Evolutionary conservation across 345 rosid genomes (phyloP), one percentile per base, ranked within the genome.

Genomic region (Nephelium lappaceum): DNA sequence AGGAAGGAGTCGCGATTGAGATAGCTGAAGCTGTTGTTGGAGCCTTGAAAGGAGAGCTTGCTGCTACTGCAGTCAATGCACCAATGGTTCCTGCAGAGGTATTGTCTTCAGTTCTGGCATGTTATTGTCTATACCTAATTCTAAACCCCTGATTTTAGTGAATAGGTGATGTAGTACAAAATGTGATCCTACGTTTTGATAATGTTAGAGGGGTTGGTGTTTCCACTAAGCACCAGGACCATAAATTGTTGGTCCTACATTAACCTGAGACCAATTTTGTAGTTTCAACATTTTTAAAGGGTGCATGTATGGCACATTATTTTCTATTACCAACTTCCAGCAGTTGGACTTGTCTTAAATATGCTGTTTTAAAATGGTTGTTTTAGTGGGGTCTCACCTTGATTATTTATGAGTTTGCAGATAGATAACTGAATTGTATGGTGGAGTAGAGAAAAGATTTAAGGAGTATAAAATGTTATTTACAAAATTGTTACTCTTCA

Each of bases 51-150:
- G 98, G 98, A 42, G 95, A 94, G 87, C 94, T 94, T 74, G 98
- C 98, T 72, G 88, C 97, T 36, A 92, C 98, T 79, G 98, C 97
- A 16, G 97, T 93, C 82, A 93, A 93, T 85, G 98, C 98, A 25
- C 95, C 98, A 6, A 92, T 93, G 98, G 97, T 93, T 79, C 92
- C 98, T 78, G 97, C 98, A 62, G 94, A 93, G 94, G 97, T 89
- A 86, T 81, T 42, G 62, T 23, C 5, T 16, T 4, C 15, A 25
- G 62, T 67, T 67, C n/a, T 72, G 23, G 74, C 11, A 8, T 42
- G 11, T 8, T 39, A 57, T 55, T 42, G 12, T 19, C 4, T 24
- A 69, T 47, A 3, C 55, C 23, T 21, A 15, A 8, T 43, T 63
- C 25, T 18, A 15, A 43, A 3, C 11, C 11, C 39, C 42, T 57